phyloP scores from a whole-genome alignment of 345 rosid genomes.

The Aquilaria sinensis region DNA sequence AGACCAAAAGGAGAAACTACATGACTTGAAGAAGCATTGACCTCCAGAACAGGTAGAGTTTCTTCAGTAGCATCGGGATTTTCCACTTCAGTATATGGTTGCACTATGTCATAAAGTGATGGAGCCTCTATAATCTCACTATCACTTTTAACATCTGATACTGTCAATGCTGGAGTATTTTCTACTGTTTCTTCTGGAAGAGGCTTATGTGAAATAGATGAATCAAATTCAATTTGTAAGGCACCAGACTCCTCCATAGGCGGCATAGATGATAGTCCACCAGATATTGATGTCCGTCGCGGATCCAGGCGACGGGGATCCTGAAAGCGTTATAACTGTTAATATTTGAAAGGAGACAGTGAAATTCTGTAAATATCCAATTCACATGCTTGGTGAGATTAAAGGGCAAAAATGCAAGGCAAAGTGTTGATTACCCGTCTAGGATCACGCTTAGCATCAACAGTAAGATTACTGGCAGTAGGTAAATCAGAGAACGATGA shows the following conservation, averaged over 20 bases:
- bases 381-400: not conserved
- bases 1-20: conserved; percentile 34
- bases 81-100: conserved; percentile 42
- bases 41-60: conserved; percentile 30
- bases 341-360: not conserved
- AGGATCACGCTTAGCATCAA: conserved; percentile 88
- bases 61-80: conserved; percentile 36
- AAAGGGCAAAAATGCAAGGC: not conserved
- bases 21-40: conserved; percentile 38
- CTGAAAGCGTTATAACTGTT: conserved; percentile 34
- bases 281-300: conserved; percentile 46
- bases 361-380: conserved; percentile 13
- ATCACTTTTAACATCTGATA: conserved; percentile 28
- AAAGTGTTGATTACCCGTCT: conserved; percentile 62
- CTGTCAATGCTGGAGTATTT: conserved; percentile 26
- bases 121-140: conserved; percentile 40
- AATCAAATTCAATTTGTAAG: conserved; percentile 40
- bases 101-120: conserved; percentile 30
- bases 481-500: conserved; percentile 41
- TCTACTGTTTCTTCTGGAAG: conserved; percentile 31
- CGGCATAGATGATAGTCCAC: conserved; percentile 37
- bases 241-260: conserved; percentile 39
- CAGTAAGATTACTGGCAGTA: conserved; percentile 29
- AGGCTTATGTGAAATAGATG: conserved; percentile 43
- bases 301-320: conserved; percentile 99